Percentiles rank a stretch among this genome's conserved stretches.
phyloP scores from a whole-genome alignment of 2,329 filamentous ascomycete species.

The Fusarium papillatum region DNA sequence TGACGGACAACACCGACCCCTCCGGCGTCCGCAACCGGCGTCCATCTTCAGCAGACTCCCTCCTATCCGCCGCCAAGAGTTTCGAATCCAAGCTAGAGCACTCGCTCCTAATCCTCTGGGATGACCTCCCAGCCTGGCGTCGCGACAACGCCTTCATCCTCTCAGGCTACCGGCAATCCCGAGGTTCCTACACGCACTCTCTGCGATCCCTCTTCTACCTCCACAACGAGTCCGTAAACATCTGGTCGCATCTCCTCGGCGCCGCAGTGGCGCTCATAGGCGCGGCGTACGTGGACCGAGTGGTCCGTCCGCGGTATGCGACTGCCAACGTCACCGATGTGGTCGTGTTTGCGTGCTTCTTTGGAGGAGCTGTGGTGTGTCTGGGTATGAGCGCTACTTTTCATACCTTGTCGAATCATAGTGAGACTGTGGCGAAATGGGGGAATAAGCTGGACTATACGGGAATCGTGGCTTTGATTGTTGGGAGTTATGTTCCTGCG shows the following conservation, averaged over 20 bases:
- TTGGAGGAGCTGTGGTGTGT: conserved; percentile 79
- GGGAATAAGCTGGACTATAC: conserved; percentile 96
- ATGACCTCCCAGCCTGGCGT: conserved; percentile 70
- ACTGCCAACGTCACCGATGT: conserved; percentile 74
- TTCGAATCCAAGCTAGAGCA: conserved; percentile 56
- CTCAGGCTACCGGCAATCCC: conserved; percentile 66
- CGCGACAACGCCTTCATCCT: conserved; percentile 71
- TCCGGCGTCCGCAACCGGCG: conserved; percentile 45
- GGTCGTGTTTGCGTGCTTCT: conserved; percentile 84
- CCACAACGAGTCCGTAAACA: conserved; percentile 75
- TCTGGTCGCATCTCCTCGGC: conserved; percentile 76
- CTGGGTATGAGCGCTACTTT: conserved; percentile 88
- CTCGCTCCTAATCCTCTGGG: conserved; percentile 65
- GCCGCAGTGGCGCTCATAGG: conserved; percentile 68
- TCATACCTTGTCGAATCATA: conserved; percentile 90
- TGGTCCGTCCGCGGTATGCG: conserved; percentile 75
- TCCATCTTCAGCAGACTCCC: conserved; percentile 45
- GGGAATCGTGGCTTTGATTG: conserved; percentile 92
- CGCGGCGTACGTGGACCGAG: conserved; percentile 66
- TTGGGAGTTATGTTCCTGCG: conserved; percentile 90
- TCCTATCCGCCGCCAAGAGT: conserved; percentile 40
- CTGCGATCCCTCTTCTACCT: conserved; percentile 64
- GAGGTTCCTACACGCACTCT: conserved; percentile 61
- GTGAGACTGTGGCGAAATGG: conserved; percentile 80
- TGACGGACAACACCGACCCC: conserved; percentile 19